Evolutionary conservation across 2,329 filamentous ascomycete genomes (phyloP).

Genomic region (Cryphonectria nitschkei): DNA sequence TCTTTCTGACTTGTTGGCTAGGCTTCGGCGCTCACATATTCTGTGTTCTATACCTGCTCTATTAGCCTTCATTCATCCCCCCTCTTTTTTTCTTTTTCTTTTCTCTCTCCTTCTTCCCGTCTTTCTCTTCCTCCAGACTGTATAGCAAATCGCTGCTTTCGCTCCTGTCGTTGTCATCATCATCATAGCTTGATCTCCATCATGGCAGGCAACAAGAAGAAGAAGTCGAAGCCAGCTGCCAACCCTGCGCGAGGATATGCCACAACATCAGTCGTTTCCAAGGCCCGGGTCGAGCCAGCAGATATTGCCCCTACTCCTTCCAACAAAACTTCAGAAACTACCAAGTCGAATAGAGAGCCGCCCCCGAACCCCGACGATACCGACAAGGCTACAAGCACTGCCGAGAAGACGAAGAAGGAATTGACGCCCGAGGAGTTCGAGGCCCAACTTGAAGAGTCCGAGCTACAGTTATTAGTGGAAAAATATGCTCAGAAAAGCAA

Average conservation of each 20-base stretch:
- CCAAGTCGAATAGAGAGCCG: conserved; percentile 29
- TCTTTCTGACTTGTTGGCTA: background rate
- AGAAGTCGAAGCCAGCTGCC: conserved; percentile 87
- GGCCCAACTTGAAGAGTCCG: conserved; percentile 84
- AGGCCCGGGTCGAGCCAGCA: conserved; percentile 66
- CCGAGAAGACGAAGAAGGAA: conserved; percentile 43
- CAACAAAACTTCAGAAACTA: conserved; percentile 31
- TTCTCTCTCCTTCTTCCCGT: too few species aligned
- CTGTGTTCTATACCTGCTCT: background rate
- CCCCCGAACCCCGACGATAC: conserved; percentile 32
- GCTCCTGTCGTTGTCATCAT: conserved; percentile 2
- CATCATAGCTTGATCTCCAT: conserved; percentile 23
- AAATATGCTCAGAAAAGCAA: conserved; percentile 79
- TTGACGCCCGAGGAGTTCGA: conserved; percentile 89
- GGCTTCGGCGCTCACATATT: background rate
- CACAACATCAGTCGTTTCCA: conserved; percentile 89
- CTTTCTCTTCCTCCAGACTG: background rate
- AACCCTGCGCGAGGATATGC: conserved; percentile 93
- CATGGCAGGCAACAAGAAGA: conserved; percentile 82
- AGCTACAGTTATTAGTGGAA: conserved; percentile 85
- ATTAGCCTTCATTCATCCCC: background rate
- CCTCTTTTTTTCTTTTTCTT: background rate
- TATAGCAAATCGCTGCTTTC: conserved; percentile 1
- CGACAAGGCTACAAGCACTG: conserved; percentile 29
- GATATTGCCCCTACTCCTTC: conserved; percentile 36